Conservation (phyloP, 2,329 filamentous ascomycete genomes). For the Hirsutella thompsonii region DNA sequence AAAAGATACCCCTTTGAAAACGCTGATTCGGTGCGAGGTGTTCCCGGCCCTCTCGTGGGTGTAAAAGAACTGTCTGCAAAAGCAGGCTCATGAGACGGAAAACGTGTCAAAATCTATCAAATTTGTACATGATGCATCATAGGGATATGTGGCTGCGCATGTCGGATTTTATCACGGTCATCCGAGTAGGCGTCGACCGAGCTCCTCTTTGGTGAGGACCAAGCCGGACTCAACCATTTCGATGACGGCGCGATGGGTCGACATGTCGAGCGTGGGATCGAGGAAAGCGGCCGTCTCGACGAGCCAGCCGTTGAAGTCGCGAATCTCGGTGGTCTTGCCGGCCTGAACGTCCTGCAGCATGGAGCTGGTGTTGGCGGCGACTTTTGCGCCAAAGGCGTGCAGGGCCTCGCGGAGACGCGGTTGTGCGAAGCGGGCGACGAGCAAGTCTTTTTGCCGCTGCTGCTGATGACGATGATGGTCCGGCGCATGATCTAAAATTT, state of each 20-base stretch:
- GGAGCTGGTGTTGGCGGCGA: conserved; percentile 42
- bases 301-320: conserved; percentile 48
- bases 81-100: too few relatives aligned
- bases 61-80: too few relatives aligned
- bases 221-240: conserved; percentile 25
- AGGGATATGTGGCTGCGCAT: too few relatives aligned
- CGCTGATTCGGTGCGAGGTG: too few relatives aligned
- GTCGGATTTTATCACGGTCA: not conserved
- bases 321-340: conserved; percentile 40
- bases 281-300: conserved; percentile 31
- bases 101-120: too few relatives aligned
- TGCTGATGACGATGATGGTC: not conserved
- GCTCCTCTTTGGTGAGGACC: conserved; percentile 19
- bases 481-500: not conserved
- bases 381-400: conserved; percentile 31
- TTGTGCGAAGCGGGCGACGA: conserved; percentile 25
- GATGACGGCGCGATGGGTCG: conserved; percentile 27
- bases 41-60: too few relatives aligned
- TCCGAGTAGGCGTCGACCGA: conserved; percentile 15
- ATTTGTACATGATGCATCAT: too few relatives aligned
- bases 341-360: conserved; percentile 48
- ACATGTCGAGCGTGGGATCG: conserved; percentile 17
- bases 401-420: conserved; percentile 30
- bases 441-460: not conserved
- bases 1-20: too few relatives aligned